A percentile compares a stretch with the other conserved stretches of the same genome.
phyloP scores from a whole-genome alignment of 2,329 filamentous ascomycete species.

The Penicillium janthinellum region DNA sequence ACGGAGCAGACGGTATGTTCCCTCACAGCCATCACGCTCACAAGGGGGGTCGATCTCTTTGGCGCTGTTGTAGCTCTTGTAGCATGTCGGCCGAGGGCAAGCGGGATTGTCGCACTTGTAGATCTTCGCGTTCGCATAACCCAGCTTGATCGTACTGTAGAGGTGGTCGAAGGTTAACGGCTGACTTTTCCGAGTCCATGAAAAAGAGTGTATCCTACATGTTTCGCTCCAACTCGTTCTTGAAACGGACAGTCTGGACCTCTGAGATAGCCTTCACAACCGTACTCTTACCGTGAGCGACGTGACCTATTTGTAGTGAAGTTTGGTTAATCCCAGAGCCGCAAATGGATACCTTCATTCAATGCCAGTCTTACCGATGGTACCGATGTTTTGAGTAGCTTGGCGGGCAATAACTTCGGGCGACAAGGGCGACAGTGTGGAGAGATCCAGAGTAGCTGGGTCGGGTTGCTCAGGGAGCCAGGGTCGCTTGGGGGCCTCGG shows the following conservation, averaged over 20 bases:
- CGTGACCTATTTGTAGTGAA: background rate
- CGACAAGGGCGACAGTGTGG: conserved; percentile 77
- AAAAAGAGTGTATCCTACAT: conserved; percentile 51
- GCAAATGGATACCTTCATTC: background rate
- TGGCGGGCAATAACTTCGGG: conserved; percentile 97
- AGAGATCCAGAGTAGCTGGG: conserved; percentile 82
- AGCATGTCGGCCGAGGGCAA: conserved; percentile 93
- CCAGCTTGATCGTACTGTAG: conserved; percentile 84
- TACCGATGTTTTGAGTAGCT: conserved; percentile 93
- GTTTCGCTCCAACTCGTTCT: conserved; percentile 98
- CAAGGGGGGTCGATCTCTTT: conserved; percentile 98
- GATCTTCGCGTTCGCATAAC: conserved; percentile 98
- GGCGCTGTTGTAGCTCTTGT: conserved; percentile 96
- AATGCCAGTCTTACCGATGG: conserved; percentile 96
- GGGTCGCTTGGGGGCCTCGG: conserved; percentile 60
- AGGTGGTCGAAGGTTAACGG: background rate
- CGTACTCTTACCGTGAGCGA: conserved; percentile 77
- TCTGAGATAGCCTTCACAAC: conserved; percentile 99
- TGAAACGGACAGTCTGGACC: conserved; percentile 98
- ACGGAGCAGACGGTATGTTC: conserved; percentile 83
- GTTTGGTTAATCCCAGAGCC: background rate
- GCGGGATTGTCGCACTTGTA: conserved; percentile 95
- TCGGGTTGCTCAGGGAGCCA: conserved; percentile 88
- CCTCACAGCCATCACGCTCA: conserved; percentile 86
- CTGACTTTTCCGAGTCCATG: background rate